Base-by-base conservation (phyloP, 805 yeast species). In the Barnettozyma wickerhamii region DNA sequence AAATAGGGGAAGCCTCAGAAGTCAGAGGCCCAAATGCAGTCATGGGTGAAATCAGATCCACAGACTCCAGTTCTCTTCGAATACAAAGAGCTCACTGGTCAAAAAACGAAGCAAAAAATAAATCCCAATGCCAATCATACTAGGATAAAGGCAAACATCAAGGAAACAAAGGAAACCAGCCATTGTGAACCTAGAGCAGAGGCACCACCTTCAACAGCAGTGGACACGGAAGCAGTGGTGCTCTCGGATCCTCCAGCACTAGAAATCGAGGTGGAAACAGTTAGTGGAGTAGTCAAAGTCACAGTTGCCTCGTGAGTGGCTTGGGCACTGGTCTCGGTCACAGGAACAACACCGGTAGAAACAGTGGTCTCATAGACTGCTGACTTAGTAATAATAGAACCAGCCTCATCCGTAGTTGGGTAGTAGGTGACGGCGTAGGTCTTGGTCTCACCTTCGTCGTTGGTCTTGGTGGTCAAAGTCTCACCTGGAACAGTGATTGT, bases 401-500 rank as follows among this genome's bases (percentile, higher is more conserved):
- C 37, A 14, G 15, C 27, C 7, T 6, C 9, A 19, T 39, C 24
- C 10, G 37, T 30, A 7, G 42, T 34, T 6, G 33, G 37, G 20
- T 13, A 34, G 7, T 23, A 17, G 3, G 41, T 19, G 19, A 38
- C 33, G n/a, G 28, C 29, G 9, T 26, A 4, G 13, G 41, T 38
- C 10, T 6, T 10, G 10, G 33, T 38, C 10, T 14, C 4, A 12
- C 33, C 36, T 12, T 30, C 21, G 1, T 35, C 17, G 27, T n/a
- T 29, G 12, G 37, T 24, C 6, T 19, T 34, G 17, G 7, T 19
- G n/a, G 17, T 28, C 2, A 28, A 7, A 6, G 42, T 21, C 12
- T 18, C 35, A 30, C 38, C 34, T 24, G 42, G 42, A 15, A 40
- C 38, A 18, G 35, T 41, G 6, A 41, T 32, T 14, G 37, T 34